phyloP scores from a whole-genome alignment of 106 monocot species.

The Acorus gramineus region DNA sequence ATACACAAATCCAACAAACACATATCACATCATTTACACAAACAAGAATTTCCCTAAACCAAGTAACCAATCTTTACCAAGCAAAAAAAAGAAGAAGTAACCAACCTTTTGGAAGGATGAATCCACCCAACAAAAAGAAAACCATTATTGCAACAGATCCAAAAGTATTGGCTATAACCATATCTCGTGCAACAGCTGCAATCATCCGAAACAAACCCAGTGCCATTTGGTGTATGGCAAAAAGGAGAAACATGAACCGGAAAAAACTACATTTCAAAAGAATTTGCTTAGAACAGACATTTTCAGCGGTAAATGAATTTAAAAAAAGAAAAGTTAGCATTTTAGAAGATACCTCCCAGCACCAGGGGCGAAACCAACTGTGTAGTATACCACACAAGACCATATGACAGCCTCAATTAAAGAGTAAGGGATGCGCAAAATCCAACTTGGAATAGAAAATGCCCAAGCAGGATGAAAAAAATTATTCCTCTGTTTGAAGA shows the following conservation, averaged over 20 bases:
- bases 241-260: slow-evolving; percentile 38
- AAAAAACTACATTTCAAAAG: slow-evolving; percentile 17
- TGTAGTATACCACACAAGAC: slow-evolving; percentile 36
- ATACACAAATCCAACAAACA: too few species aligned
- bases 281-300: background rate
- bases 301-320: too few species aligned
- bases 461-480: slow-evolving; percentile 42
- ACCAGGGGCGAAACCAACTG: slow-evolving; percentile 29
- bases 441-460: slow-evolving; percentile 32
- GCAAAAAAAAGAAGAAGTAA: background rate
- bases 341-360: slow-evolving; percentile 16
- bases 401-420: slow-evolving; percentile 31
- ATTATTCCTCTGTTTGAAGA: slow-evolving; percentile 36
- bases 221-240: slow-evolving; percentile 53
- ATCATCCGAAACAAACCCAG: slow-evolving; percentile 46
- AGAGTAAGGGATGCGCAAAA: slow-evolving; percentile 34
- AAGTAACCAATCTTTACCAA: too few species aligned
- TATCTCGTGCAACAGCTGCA: slow-evolving; percentile 38
- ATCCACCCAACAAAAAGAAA: slow-evolving; percentile 33
- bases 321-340: too few species aligned
- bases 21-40: too few species aligned
- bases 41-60: too few species aligned
- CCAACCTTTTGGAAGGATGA: slow-evolving; percentile 38
- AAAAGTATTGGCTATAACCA: slow-evolving; percentile 39
- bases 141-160: slow-evolving; percentile 37